Base-by-base conservation (phyloP, 306 rosid genomes). In the Canavalia gladiata region DNA sequence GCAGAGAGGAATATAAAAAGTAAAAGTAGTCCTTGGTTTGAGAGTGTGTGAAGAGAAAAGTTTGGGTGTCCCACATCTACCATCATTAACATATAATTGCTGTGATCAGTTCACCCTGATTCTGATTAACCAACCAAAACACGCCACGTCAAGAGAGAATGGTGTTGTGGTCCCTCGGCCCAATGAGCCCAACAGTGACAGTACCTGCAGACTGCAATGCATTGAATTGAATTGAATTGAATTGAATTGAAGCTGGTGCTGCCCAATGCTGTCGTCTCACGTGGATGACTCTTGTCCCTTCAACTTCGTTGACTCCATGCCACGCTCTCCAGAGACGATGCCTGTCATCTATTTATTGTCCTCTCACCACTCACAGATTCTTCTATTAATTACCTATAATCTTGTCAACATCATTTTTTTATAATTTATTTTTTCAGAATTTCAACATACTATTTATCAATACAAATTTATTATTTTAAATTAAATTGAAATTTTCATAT, bases 61-160 rank as follows among this genome's bases (percentile, higher is more conserved):
- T 78, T 67, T 72, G 35, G 39, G 39, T 72, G 81, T 52, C 57
- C 54, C 67, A 68, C 75, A 69, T 45, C 25, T 80, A 63, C 79
- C 87, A 84, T 85, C 80, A 85, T 85, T 85, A 85, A 80, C 85
- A 62, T 57, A 85, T 85, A 62, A 80, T 85, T 85, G 74, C 76
- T 42, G 8, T 18, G 12, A 39, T 7, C 70, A 72, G 11, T 41
- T 70, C 37, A n/a, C 56, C 51, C 72, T 70, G 78, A 84, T 3
- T 47, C 79, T 25, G 18, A 0, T 0, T 2, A 18, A 6, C 82
- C 69, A 84, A 75, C 2, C 1, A 80, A 0, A 41, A 0, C 0
- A 0, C 0, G 31, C 84, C 87, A 84, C 81, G 87, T 79, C 2
- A 8, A 6, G 41, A 33, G 63, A 11, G 43, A 59, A 34, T 72